phyloP scores from a whole-genome alignment of 495 filamentous ascomycete species.

The Aspergillus affinis region DNA sequence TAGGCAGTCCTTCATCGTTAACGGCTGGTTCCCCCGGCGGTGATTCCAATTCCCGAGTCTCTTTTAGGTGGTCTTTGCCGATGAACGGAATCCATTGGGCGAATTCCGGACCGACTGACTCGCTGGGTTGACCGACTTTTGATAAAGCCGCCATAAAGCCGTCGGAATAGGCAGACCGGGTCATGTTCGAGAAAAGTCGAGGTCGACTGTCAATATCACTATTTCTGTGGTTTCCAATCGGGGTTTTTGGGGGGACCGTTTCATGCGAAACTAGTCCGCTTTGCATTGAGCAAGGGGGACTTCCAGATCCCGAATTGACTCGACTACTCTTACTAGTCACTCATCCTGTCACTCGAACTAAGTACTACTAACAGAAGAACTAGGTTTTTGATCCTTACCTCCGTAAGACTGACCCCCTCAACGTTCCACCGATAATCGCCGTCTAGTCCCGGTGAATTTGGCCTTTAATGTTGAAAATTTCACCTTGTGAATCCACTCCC shows the following conservation, averaged over 20 bases:
- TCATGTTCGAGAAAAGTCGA: no score
- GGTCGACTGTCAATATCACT: no score
- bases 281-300: not conserved
- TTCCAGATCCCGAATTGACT: no score
- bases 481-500: not conserved
- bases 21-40: no score
- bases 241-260: not conserved
- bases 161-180: not conserved
- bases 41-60: slow-evolving; percentile 2
- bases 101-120: slow-evolving; percentile 8
- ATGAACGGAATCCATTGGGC: slow-evolving; percentile 11
- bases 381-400: not conserved
- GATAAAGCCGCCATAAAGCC: not conserved
- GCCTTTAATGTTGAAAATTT: not conserved
- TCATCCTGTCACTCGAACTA: no score
- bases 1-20: not conserved
- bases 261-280: not conserved
- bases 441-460: not conserved
- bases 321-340: no score
- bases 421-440: not conserved
- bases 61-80: slow-evolving; percentile 4
- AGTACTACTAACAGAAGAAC: not conserved
- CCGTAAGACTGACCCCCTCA: not conserved
- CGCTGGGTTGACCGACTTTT: slow-evolving; percentile 7
- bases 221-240: not conserved